phyloP scores from a whole-genome alignment of 305 asterid species.

The Stenogyne calaminthoides region DNA sequence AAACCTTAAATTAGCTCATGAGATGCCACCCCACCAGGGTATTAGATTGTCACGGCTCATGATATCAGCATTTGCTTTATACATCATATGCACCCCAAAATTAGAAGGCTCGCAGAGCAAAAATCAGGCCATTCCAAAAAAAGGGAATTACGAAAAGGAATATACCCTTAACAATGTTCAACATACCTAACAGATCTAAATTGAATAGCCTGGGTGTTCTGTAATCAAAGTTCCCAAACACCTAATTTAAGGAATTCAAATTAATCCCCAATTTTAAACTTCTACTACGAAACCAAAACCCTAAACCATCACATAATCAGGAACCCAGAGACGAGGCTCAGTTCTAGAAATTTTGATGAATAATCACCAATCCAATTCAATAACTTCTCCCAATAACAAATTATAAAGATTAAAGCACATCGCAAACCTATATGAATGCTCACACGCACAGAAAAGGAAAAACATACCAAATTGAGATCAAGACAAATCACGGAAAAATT shows the following conservation, averaged over 20 bases:
- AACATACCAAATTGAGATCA: slow-evolving; percentile 1
- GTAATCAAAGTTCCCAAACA: not conserved
- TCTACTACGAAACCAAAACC: slow-evolving; percentile 19
- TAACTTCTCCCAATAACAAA: slow-evolving; percentile 8
- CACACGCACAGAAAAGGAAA: not conserved
- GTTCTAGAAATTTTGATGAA: not conserved
- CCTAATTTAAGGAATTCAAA: slow-evolving; percentile 11
- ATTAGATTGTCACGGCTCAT: not conserved
- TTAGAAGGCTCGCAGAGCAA: not conserved
- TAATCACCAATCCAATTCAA: slow-evolving; percentile 20
- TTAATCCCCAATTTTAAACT: slow-evolving; percentile 16
- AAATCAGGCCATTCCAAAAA: slow-evolving; percentile 6
- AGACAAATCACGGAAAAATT: slow-evolving; percentile 28
- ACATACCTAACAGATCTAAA: not conserved
- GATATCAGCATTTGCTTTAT: slow-evolving; percentile 6
- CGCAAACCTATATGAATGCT: not conserved
- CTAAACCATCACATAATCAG: slow-evolving; percentile 22
- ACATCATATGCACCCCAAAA: slow-evolving; percentile 9
- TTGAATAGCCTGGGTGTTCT: not conserved
- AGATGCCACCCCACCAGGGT: slow-evolving; percentile 1
- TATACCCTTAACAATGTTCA: not conserved
- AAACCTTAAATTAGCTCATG: not conserved
- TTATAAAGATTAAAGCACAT: slow-evolving; percentile 1
- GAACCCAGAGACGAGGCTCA: slow-evolving; percentile 22
- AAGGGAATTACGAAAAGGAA: not conserved